Conservation (phyloP, 176 grass and related monocot genomes). For the Dendrocalamus sinicus region DNA sequence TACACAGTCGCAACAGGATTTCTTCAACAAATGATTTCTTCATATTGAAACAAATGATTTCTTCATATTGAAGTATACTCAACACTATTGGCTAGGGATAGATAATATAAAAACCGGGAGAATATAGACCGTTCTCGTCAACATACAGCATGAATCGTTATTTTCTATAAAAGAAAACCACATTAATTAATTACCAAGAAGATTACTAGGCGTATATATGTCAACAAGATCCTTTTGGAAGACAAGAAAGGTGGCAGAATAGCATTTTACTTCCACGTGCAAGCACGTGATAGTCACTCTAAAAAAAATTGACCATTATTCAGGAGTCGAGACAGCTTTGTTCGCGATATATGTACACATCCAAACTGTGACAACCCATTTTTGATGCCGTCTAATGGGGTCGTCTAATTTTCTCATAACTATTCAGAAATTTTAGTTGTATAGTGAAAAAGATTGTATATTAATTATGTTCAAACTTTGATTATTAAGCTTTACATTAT, state of each 20-base stretch:
- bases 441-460: too few species aligned
- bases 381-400: too few species aligned
- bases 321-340: not conserved
- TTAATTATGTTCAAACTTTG: too few species aligned
- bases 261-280: constrained; percentile 5
- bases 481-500: too few species aligned
- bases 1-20: not conserved
- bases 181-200: not conserved
- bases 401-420: too few species aligned
- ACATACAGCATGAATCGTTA: not conserved
- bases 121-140: not conserved
- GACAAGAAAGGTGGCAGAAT: not conserved
- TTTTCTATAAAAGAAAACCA: not conserved
- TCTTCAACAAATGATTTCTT: not conserved
- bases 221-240: not conserved
- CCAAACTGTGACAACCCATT: not conserved
- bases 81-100: too few species aligned
- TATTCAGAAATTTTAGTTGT: too few species aligned
- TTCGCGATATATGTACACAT: not conserved
- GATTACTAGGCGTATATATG: not conserved
- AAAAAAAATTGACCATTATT: not conserved
- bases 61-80: not conserved
- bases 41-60: not conserved
- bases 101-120: not conserved
- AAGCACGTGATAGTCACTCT: not conserved